phyloP scores from a whole-genome alignment of 208 protist species.

The Leptomonas pyrrhocoris region DNA sequence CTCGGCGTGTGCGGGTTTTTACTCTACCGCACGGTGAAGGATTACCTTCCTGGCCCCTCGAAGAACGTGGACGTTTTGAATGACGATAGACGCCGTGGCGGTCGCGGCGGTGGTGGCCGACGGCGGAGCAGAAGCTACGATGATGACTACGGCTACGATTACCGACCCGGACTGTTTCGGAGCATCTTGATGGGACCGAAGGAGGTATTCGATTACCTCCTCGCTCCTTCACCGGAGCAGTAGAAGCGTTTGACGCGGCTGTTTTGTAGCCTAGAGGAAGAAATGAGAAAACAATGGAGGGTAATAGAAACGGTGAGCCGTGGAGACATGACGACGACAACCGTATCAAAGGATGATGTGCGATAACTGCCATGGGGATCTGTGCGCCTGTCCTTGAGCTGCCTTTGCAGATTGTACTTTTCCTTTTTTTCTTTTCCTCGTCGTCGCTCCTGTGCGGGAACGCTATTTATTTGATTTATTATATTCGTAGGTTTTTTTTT shows the following conservation, averaged over 20 bases:
- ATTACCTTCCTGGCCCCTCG: slow-evolving; percentile 24
- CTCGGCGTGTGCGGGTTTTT: slow-evolving; percentile 54
- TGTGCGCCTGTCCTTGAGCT: no score
- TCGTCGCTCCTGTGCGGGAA: no score
- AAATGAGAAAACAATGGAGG: no score
- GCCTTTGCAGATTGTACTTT: no score
- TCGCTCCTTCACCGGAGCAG: slow-evolving; percentile 42
- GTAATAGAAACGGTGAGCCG: neutral
- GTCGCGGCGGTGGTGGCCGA: slow-evolving; percentile 13
- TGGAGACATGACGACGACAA: no score
- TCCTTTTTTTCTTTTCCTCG: no score
- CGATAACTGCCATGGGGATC: no score
- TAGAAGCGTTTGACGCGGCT: neutral
- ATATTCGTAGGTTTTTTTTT: no score
- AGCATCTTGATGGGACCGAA: slow-evolving; percentile 78
- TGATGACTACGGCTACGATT: slow-evolving; percentile 32
- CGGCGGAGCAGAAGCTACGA: slow-evolving; percentile 16
- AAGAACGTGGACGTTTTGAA: neutral
- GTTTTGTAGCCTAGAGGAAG: no score
- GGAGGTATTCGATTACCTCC: slow-evolving; percentile 82
- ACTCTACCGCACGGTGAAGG: slow-evolving; percentile 41
- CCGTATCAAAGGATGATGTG: no score
- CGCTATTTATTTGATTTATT: no score
- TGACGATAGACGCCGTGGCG: neutral
- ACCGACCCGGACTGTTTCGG: slow-evolving; percentile 52